Base-by-base conservation (phyloP, 2,329 filamentous ascomycete genomes). In the Cytospora schulzeri region DNA sequence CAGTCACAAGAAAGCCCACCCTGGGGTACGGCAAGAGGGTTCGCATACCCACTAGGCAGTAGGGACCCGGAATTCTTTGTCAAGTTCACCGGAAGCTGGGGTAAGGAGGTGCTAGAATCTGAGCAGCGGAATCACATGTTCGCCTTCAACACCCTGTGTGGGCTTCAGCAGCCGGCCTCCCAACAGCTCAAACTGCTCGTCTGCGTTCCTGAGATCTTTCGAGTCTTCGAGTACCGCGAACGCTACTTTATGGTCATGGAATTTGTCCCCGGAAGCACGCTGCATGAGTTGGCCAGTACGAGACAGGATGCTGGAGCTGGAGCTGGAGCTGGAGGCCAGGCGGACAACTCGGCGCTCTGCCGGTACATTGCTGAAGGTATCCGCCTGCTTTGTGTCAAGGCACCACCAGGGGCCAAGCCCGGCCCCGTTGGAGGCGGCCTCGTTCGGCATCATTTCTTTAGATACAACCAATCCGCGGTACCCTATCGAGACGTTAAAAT, bases 61-160 rank as follows among this genome's bases (percentile, higher is more conserved):
- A 9, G 28, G 12, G 8, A 28, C 9, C 50, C 50, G 24, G 17
- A 28, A 1, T 52, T 56, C n/a, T 38, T 56, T 11, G 53, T 56
- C n/a, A 56, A 56, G 31, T 56, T 26, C n/a, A 38, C 12, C 14
- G 17, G 12, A 15, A 56, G 31, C 31, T 1, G 1, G 3, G 26
- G n/a, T 24, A 38, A 56, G 53, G 17, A 31, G 53, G 11, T 56
- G 31, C 22, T 56, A 11, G 53, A 56, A 15, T n/a, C n/a, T 5
- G 53, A 56, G n/a, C 38, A 24, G n/a, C 53, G 53, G n/a, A 56
- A 56, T 11, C 53, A 56, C n/a, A 26, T 38, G n/a, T 56, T 56
- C 53, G 53, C 31, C 31, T 56, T 38, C 31, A 28, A 57, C 22
- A 41, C 33, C 6, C 54, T 57, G 14, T 22, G 22, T 28, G 3